Evolutionary conservation across 2,329 filamentous ascomycete genomes (phyloP), one percentile per base, ranked within the genome.

Genomic region (Aschersonia sp.): DNA sequence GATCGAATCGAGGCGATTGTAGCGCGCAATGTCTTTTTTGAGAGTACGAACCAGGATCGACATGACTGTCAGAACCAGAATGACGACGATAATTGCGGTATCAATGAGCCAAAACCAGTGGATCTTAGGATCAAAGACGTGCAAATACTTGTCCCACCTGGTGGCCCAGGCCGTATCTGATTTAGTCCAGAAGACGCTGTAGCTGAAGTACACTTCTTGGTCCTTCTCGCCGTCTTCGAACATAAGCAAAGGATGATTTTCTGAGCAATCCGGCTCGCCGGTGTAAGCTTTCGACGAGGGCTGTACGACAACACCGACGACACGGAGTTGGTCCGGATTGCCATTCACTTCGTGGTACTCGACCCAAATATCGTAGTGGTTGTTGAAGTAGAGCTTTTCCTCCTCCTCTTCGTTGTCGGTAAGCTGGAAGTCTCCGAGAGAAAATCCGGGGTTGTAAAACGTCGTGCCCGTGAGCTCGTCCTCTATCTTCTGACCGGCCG

Each of bases 21-120:
- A 98, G 48, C 92, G 78, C 31, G 89, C 88, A 65, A 98, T 96
- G 61, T 98, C 92, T 72, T 94, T 96, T 65, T 82, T 85, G 50
- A 98, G 71, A 1, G 91, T 89, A 47, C 91, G 80, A 48, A 94
- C 73, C 12, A 98, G 74, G 44, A 97, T 87, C n/a, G 89, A 94
- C 65, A 84, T 84, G 53, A 98, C 92, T 57, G 92, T 95, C 44
- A 89, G 78, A 38, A 91, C 82, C 41, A 97, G 73, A 66, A 97
- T 92, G 45, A 95, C 76, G 46, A 98, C 89, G 52, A 98, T 94
- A 43, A 97, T 82, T 45, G 92, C 86, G 38, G 89, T 96, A 66
- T 95, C 95, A 67, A 97, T 85, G 45, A 98, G 80, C 51, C 89
- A 96, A 71, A 97, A 95, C 92, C 92, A 98, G 65, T 98, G 92